phyloP scores from a whole-genome alignment of 1,284 basidiomycete genomes.

The Limonomyces culmigenus region DNA sequence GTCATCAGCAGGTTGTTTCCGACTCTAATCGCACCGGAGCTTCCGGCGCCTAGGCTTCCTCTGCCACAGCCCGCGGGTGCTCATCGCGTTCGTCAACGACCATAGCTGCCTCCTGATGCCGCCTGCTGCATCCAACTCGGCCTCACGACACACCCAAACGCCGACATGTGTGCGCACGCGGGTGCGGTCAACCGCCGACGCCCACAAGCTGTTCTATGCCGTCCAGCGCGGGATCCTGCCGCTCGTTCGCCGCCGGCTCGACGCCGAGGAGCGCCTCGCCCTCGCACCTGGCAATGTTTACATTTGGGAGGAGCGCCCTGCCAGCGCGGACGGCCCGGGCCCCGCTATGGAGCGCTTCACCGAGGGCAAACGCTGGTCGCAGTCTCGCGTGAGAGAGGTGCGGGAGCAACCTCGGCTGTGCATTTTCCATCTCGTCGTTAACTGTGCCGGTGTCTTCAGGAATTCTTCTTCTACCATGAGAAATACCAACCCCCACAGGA shows the following conservation, averaged over 20 bases:
- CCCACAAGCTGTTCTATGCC: conserved; percentile 26
- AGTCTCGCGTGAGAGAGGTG: conserved; percentile 60
- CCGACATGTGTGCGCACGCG: conserved; percentile 27
- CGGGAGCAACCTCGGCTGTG: conserved; percentile 11
- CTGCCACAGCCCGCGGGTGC: neutral
- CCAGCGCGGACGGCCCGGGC: conserved; percentile 19
- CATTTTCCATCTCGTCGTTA: conserved; percentile 7
- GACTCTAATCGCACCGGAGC: neutral
- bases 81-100: neutral
- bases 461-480: conserved; percentile 25
- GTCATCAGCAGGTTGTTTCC: neutral
- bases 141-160: conserved; percentile 17
- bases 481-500: conserved; percentile 14
- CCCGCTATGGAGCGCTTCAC: conserved; percentile 60
- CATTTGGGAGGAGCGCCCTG: conserved; percentile 27
- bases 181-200: conserved; percentile 21
- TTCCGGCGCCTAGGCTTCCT: neutral
- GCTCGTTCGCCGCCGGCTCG: conserved; percentile 22
- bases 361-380: conserved; percentile 44
- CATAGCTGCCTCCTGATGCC: neutral
- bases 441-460: conserved; percentile 8
- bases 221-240: conserved; percentile 19
- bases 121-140: neutral
- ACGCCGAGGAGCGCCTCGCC: conserved; percentile 23
- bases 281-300: conserved; percentile 26